phyloP scores from a whole-genome alignment of 2,329 filamentous ascomycete genomes.

The Venturia asperata region DNA sequence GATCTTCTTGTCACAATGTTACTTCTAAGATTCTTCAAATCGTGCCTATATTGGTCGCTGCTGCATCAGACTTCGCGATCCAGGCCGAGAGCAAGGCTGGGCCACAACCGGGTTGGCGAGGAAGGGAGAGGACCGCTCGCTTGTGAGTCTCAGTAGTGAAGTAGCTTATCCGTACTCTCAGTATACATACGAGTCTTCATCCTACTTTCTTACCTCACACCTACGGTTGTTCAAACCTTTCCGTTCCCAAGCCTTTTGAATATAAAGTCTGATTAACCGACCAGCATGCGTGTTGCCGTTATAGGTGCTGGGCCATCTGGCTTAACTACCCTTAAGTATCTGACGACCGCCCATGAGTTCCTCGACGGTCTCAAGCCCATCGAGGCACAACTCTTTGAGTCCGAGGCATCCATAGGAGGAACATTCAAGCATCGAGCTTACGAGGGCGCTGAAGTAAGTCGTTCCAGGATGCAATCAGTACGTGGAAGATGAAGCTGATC shows the following conservation, averaged over 20 bases:
- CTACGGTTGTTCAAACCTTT: background rate
- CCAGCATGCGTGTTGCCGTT: constrained; percentile 33
- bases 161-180: background rate
- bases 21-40: background rate
- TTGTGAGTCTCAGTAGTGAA: background rate
- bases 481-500: background rate
- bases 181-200: background rate
- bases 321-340: constrained; percentile 38
- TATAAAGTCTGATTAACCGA: background rate
- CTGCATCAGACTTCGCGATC: background rate
- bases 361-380: constrained; percentile 30
- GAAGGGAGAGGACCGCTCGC: background rate
- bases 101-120: background rate
- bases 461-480: background rate
- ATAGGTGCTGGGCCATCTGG: constrained; percentile 42
- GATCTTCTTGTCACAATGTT: background rate
- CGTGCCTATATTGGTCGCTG: background rate
- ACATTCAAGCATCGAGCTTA: constrained; percentile 15
- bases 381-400: constrained; percentile 19
- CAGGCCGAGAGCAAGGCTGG: constrained; percentile 4
- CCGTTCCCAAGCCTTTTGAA: background rate
- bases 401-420: constrained; percentile 13
- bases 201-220: background rate
- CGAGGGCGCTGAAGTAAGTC: constrained; percentile 15
- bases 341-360: constrained; percentile 32